Conservation (phyloP, 1,284 basidiomycete genomes). For the Trametes hirsuta region DNA sequence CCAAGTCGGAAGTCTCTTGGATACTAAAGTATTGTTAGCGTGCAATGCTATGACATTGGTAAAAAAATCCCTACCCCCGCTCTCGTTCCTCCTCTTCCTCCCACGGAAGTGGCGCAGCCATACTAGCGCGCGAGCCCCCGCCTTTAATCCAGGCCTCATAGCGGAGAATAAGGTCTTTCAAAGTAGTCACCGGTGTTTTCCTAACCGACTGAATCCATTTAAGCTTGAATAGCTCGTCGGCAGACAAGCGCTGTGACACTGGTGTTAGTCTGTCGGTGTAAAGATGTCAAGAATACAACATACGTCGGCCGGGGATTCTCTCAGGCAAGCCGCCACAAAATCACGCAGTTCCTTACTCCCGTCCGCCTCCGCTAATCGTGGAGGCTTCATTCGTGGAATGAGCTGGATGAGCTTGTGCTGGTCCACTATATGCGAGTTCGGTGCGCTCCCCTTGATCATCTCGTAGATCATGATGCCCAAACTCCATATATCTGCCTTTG, state of each 20-base stretch:
- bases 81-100: constrained; percentile 64
- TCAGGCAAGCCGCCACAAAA: constrained; percentile 86
- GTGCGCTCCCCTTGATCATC: constrained; percentile 93
- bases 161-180: constrained; percentile 86
- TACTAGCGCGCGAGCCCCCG: constrained; percentile 80
- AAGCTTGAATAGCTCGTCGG: constrained; percentile 89
- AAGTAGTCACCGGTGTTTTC: constrained; percentile 69
- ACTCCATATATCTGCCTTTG: constrained; percentile 97
- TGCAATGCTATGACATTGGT: neutral
- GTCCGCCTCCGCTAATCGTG: constrained; percentile 77
- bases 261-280: constrained; percentile 15
- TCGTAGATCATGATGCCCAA: constrained; percentile 95
- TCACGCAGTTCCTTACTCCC: constrained; percentile 87
- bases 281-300: constrained; percentile 30
- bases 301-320: constrained; percentile 83
- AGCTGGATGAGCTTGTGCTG: constrained; percentile 90
- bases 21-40: constrained; percentile 10
- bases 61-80: constrained; percentile 12
- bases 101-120: constrained; percentile 76
- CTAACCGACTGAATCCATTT: constrained; percentile 89
- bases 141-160: constrained; percentile 80
- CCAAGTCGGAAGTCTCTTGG: constrained; percentile 23
- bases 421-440: constrained; percentile 81
- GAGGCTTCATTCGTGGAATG: constrained; percentile 88
- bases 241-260: constrained; percentile 70